Conservation (phyloP, 768 basidiomycete genomes). For the Boletus huronensis region DNA sequence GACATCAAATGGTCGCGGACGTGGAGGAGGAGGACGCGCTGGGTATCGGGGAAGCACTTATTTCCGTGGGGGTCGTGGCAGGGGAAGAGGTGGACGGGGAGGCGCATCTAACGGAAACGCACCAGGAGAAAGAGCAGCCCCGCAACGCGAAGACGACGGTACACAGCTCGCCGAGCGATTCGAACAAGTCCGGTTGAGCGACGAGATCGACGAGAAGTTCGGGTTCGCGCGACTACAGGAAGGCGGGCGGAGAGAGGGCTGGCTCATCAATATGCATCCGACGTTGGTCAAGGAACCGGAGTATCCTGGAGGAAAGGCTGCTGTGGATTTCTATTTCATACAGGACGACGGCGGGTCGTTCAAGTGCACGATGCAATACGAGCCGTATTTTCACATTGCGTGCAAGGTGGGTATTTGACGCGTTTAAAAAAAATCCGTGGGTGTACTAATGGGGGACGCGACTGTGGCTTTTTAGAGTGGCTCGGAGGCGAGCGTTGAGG, state of each 20-base stretch:
- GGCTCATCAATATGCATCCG: conserved; percentile 99
- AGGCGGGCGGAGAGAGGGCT: conserved; percentile 76
- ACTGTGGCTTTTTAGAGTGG: conserved; percentile 51
- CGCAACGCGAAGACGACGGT: conserved; percentile 84
- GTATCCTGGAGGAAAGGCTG: conserved; percentile 79
- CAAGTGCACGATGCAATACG: conserved; percentile 88
- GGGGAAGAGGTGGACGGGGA: conserved; percentile 40
- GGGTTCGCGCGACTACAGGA: conserved; percentile 83
- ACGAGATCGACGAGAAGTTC: conserved; percentile 92
- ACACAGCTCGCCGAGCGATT: conserved; percentile 83
- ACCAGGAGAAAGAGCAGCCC: conserved; percentile 46
- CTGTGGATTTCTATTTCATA: conserved; percentile 96
- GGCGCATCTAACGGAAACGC: conserved; percentile 30
- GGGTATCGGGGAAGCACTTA: conserved; percentile 29
- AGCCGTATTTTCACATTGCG: conserved; percentile 91
- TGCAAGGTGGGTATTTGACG: conserved; percentile 62
- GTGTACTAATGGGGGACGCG: background rate
- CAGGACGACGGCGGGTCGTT: conserved; percentile 96
- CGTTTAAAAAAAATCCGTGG: background rate
- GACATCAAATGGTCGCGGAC: conserved; percentile 41
- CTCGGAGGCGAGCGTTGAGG: conserved; percentile 86
- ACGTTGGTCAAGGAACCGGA: conserved; percentile 85
- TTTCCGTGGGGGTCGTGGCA: conserved; percentile 48
- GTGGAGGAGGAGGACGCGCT: conserved; percentile 40
- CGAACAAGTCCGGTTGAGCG: conserved; percentile 67